Conservation (phyloP, 164 flowering plant genomes). For the Aristolochia contorta region DNA sequence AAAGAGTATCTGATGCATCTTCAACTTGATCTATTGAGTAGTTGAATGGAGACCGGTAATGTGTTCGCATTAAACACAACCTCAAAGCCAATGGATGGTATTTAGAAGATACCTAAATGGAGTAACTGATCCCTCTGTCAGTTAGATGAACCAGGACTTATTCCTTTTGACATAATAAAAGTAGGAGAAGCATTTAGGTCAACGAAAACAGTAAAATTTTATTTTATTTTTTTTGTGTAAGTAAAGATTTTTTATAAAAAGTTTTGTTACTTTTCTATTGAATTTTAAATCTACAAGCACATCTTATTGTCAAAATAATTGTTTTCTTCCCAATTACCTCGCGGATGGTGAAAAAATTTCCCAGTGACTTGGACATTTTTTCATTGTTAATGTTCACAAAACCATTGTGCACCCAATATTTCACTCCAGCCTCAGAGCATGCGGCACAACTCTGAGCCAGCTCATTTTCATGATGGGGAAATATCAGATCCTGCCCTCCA, state of each 20-base stretch:
- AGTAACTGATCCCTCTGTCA: not conserved
- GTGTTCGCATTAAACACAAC: slow-evolving; percentile 70
- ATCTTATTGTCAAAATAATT: too few species aligned
- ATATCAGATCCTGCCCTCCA: slow-evolving; percentile 85
- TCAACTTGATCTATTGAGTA: slow-evolving; percentile 62
- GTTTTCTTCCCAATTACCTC: too few species aligned
- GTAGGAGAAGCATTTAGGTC: not conserved
- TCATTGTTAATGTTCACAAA: slow-evolving; percentile 74
- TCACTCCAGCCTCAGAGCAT: slow-evolving; percentile 52
- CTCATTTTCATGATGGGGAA: slow-evolving; percentile 99
- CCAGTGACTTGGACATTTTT: slow-evolving; percentile 91
- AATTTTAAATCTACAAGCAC: too few species aligned
- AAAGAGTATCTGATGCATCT: slow-evolving; percentile 62
- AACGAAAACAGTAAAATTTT: not conserved
- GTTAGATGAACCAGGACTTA: not conserved
- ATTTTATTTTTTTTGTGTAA: too few species aligned
- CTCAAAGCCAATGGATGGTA: slow-evolving; percentile 92
- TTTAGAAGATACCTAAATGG: slow-evolving; percentile 39
- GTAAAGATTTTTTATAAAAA: too few species aligned
- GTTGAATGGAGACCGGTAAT: slow-evolving; percentile 82
- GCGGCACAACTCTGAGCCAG: slow-evolving; percentile 90
- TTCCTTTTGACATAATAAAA: not conserved
- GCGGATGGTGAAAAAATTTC: slow-evolving; percentile 88
- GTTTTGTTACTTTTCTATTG: too few species aligned
- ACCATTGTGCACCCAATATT: slow-evolving; percentile 92